Evolutionary conservation across 768 basidiomycete species (phyloP), one percentile per base, ranked within the genome.

Genomic region (Cantharellus cinnabarinus): DNA sequence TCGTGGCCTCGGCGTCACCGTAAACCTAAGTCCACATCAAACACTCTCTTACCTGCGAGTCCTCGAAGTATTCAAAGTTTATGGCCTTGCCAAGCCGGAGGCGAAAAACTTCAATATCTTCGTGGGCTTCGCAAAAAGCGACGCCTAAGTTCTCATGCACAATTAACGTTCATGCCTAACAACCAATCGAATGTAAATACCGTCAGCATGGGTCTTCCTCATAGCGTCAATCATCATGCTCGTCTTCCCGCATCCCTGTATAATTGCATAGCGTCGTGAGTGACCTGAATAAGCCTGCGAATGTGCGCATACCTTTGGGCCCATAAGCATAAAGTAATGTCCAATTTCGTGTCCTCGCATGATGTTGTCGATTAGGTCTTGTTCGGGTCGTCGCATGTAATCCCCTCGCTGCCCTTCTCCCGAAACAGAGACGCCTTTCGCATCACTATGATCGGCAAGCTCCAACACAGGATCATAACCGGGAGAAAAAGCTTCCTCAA

Each of bases 381-480:
- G 85, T 66, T 89, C 86, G 63, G 75, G 77, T 56, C 89, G 76
- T 34, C 80, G 74, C 39, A 90, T 71, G 68, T 82, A 79, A 29
- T 69, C 64, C n/a, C 64, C 62, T 34, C 67, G 64, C 2, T 70
- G 65, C 41, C 67, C 70, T 20, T 68, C 67, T 5, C 60, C 64
- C 59, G 67, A 60, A 62, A 70, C 70, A 29, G 20, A 29, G 20
- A 29, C 1, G 20, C 20, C 20, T 29, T 29, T 29, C 20, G 20
- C 20, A 29, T 29, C 20, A 29, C 20, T 50, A 71, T 73, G 68
- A 41, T 75, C 77, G 5, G 79, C 81, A 37, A 86, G 75, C 65
- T 86, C 83, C 42, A 91, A 77, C 3, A 83, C 85, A 35, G 85
- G 85, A 67, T 87, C 87, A 66, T 86, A 91, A 1, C 90, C 88